Conservation (phyloP, 75 land plant species). For the Pinus taeda region DNA sequence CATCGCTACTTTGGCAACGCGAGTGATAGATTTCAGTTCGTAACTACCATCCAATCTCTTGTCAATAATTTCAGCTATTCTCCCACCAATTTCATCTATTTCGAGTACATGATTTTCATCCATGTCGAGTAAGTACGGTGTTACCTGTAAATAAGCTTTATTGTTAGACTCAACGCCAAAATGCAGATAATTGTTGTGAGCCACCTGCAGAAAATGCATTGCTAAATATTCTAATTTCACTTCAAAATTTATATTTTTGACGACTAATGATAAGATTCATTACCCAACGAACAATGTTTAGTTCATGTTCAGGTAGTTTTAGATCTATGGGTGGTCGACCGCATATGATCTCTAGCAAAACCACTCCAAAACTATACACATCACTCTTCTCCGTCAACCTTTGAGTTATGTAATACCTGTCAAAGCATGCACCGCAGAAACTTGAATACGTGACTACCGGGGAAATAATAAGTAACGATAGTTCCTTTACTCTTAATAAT, state of each 20-base stretch:
- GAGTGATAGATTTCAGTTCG: constrained; percentile 8
- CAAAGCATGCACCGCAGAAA: too few relatives aligned
- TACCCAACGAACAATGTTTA: not conserved
- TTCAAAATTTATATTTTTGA: not conserved
- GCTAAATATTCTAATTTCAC: not conserved
- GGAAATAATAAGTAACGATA: too few relatives aligned
- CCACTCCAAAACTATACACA: constrained; percentile 25
- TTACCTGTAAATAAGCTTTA: not conserved
- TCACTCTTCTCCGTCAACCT: constrained; percentile 16
- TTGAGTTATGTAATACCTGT: constrained; percentile 13
- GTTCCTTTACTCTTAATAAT: too few relatives aligned
- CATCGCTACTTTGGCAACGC: constrained; percentile 16
- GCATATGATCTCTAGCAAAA: constrained; percentile 4
- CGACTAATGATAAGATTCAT: not conserved
- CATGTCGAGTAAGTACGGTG: not conserved
- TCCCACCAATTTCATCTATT: not conserved
- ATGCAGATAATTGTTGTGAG: not conserved
- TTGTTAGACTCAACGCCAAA: not conserved
- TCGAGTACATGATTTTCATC: too few relatives aligned
- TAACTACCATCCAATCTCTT: not conserved
- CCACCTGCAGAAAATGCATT: too few relatives aligned
- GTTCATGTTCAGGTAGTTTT: not conserved
- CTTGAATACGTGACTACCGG: too few relatives aligned
- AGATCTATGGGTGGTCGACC: not conserved
- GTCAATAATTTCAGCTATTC: not conserved